Evolutionary conservation across 768 basidiomycete genomes (phyloP), one percentile per base, ranked within the genome.

Genomic region (Cantharellus anzutake): DNA sequence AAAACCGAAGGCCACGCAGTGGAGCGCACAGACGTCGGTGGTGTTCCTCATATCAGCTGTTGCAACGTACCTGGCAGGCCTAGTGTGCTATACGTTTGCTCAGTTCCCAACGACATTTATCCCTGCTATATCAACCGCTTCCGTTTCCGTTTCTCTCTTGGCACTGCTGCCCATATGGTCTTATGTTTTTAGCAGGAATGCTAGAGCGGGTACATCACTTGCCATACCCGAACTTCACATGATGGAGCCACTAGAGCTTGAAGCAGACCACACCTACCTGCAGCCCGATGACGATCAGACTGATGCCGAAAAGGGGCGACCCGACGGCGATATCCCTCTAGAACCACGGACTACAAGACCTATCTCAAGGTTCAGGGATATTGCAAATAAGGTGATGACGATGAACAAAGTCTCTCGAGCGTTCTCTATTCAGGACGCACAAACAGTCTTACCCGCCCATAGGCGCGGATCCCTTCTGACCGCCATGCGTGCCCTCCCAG

Each of bases 21-120:
- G 61, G 51, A 51, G 60, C 4, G 60, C 61, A n/a, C 59, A 53
- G 5, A 62, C 61, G 5, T 59, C 61, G 4, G 4, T 62, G 4
- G 20, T 61, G 38, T 62, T 62, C 41, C 61, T 62, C 35, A 55
- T 61, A 51, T 41, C 51, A 35, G 16, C 61, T 35, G 61, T 62
- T 7, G 35, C 60, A 16, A 53, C 61, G 14, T 62, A 60, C 52
- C 60, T 59, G 29, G 38, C 52, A 29, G 61, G 61, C 20, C 42
- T 62, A 7, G 59, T 60, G 5, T 44, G 39, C 20, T 62, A 35
- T 39, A 62, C 61, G 5, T 61, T 52, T 34, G 42, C 61, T 39
- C 38, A 39, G 11, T 41, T 41, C 57, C 7, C 5, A 34, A 41
- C 5, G 35, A 14, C 53, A 37, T 38, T 7, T 11, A 41, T 58